Evolutionary conservation across 139 green algal genomes (phyloP), one percentile per base, ranked within the genome.

Genomic region (Gonium pectorale): DNA sequence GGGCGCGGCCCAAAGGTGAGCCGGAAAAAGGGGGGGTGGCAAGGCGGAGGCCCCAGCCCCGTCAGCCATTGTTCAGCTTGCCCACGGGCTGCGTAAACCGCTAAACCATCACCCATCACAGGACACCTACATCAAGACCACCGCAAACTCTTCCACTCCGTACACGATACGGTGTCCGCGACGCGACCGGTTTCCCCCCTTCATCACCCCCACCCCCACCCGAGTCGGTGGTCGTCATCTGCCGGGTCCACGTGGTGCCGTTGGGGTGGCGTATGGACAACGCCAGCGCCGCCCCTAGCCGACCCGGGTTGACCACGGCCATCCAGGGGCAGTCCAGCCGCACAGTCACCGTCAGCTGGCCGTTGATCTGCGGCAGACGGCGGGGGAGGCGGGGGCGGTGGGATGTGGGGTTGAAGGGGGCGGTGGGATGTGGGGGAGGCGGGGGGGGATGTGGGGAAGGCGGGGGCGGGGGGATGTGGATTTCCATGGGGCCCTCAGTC

Each of bases 251-350:
- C 0, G 6, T 29, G 26, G 74, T 81, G 54, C 74, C 75, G 56
- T 82, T 82, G 19, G 59, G 59, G 59, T 71, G 59, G 17, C 26
- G 2, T 3, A 82, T 19, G 6, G 29, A 41, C 59, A 82, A 35
- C n/a, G 5, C 41, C 22, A 82, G 13, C 29, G 29, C 8, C 22
- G 75, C 75, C 0, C 59, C 75, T 0, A 29, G 0, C 29, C 75
- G 54, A 15, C 7, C 13, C 0, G 59, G 29, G 40, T 82, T n/a
- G 59, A 82, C 59, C 59, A 82, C 41, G 27, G 75, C 75, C 41
- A 82, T 40, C 75, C 75, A 82, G 75, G 75, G 75, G 75, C 75
- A 82, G 17, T 71, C 19, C 38, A 82, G 31, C 22, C 64, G 75
- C 59, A 82, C 15, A 31, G 59, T 62, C 21, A 82, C 31, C 5